Evolutionary conservation across 306 rosid species (phyloP).

Genomic region (Oemleria cerasiformis): DNA sequence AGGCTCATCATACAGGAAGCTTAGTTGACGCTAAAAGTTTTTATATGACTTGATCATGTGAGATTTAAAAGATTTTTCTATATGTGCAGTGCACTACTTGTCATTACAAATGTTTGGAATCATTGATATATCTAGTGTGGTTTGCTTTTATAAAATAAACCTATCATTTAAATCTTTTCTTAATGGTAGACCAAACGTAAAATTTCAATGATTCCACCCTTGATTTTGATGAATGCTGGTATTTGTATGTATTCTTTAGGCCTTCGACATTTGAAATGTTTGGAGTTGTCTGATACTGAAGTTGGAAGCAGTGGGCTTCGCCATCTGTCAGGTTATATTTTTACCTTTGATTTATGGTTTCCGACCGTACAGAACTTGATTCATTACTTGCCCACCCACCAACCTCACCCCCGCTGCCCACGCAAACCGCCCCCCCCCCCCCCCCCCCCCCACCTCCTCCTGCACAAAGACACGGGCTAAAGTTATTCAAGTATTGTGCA

Average conservation of each 20-base stretch:
- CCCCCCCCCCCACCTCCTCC: background rate
- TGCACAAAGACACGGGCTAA: background rate
- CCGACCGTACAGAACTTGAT: background rate
- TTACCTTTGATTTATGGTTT: background rate
- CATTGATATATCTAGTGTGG: background rate
- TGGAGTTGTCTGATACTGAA: slow-evolving; percentile 90
- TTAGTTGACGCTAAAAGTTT: background rate
- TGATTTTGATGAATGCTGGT: slow-evolving; percentile 9
- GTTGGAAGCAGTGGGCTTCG: slow-evolving; percentile 80
- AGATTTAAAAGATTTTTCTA: background rate
- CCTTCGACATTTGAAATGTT: slow-evolving; percentile 62
- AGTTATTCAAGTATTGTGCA: background rate
- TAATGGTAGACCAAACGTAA: background rate
- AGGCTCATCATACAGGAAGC: background rate
- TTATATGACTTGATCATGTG: background rate
- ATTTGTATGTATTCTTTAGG: slow-evolving; percentile 45
- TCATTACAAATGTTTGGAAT: background rate
- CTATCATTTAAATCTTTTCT: background rate
- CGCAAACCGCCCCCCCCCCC: background rate
- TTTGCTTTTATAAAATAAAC: background rate
- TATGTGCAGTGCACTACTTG: background rate
- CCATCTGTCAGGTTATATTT: slow-evolving; percentile 75
- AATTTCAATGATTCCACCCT: background rate
- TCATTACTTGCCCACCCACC: background rate
- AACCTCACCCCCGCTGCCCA: too few species aligned